These are phyloP conservation scores for Peltaster fructicola DNA, from an alignment of 2,329 filamentous ascomycete species.

Conservation along the genomic window DNA sequence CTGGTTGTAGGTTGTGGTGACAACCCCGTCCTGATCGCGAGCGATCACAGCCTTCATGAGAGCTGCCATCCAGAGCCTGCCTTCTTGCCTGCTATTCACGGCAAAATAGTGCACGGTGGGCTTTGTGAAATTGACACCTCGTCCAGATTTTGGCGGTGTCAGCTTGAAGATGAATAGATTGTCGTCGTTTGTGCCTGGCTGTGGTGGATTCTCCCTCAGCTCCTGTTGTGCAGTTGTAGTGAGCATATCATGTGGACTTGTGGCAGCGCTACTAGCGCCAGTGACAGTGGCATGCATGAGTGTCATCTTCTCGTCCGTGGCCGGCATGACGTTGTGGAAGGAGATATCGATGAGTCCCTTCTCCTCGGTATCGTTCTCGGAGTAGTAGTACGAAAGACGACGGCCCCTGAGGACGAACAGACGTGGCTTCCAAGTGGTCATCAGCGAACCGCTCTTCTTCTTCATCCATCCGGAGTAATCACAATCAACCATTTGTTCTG, in stretches of 20 bases:
- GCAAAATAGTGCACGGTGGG: constrained; percentile 96
- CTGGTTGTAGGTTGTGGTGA: constrained; percentile 88
- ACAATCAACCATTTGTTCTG: constrained; percentile 67
- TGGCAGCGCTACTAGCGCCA: constrained; percentile 51
- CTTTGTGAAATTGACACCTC: constrained; percentile 93
- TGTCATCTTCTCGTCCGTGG: constrained; percentile 78
- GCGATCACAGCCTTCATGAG: constrained; percentile 98
- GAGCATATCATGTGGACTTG: constrained; percentile 30
- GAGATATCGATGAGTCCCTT: constrained; percentile 95
- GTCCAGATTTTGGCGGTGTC: constrained; percentile 71
- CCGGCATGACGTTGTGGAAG: constrained; percentile 87
- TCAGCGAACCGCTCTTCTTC: constrained; percentile 89
- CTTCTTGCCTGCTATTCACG: constrained; percentile 73
- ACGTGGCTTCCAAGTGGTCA: constrained; percentile 94
- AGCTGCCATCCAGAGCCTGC: constrained; percentile 93
- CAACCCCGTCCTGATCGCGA: constrained; percentile 53
- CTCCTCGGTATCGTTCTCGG: constrained; percentile 79
- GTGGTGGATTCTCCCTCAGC: constrained; percentile 20
- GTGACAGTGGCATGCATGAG: constrained; percentile 84
- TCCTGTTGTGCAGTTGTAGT: constrained; percentile 21
- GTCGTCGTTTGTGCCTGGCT: constrained; percentile 28
- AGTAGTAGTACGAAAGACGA: constrained; percentile 88
- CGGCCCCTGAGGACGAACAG: constrained; percentile 90
- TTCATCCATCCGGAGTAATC: constrained; percentile 99
- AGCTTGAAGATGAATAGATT: constrained; percentile 97